Base-by-base conservation (phyloP, 179 eudicot genomes). In the Sideroxylon spinosum region DNA sequence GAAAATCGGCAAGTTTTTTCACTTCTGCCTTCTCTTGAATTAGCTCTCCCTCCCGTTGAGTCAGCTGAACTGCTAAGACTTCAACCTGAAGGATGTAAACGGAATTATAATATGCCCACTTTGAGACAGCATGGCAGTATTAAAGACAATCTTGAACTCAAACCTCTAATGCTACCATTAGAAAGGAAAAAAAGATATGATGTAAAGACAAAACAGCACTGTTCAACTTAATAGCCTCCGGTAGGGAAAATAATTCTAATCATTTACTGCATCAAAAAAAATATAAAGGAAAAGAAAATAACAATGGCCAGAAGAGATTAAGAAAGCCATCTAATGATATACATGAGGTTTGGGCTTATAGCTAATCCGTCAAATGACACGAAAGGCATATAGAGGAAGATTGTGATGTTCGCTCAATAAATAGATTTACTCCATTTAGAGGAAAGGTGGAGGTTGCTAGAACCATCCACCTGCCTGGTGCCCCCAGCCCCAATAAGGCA, bases 1-100 rank as follows among this genome's bases (percentile, higher is more conserved):
- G 91, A 84, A 93, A 95, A 69, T 88, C 87, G 44, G 93, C 93
- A 61, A 95, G 91, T 85, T 88, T 90, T 83, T 94, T 95, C 82
- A 95, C 98, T 86, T 93, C 99, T 56, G 90, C 91, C 86, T 93
- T 95, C 81, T 95, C 99, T 76, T 90, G 95, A 84, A 95, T 84
- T 75, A 95, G 85, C 81, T 95, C 99, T 60, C 99, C 99, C 88
- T 95, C 99, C 71, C 97, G 89, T 71, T 94, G 90, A 73, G 97
- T 88, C 88, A 95, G 85, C 81, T 95, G 95, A 76, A 95, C 92
- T 52, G 98, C 98, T 83, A 95, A 88, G 75, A 98, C 98, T 87
- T 95, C 99, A 78, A 95, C 99, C 99, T 95, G 86, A 32, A 78
- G 60, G 70, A 25, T 56, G 28, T 49, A 66, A 60, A 64, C 11